A percentile compares a stretch with the other conserved stretches of the same genome.
phyloP scores from a whole-genome alignment of 768 basidiomycete genomes.

The Paxillus rubicundulus region DNA sequence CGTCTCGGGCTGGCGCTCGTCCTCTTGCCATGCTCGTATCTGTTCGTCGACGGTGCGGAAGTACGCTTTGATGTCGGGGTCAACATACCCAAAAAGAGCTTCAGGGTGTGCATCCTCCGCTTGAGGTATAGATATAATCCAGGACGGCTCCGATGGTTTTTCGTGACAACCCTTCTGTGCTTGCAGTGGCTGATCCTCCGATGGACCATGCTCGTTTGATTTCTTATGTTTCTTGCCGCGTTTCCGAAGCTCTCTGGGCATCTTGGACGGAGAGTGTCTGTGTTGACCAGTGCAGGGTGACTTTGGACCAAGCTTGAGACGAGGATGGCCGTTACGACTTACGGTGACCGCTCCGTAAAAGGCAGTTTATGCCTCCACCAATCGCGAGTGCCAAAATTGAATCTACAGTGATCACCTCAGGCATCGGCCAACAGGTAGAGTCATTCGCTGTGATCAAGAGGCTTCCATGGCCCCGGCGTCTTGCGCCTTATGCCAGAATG shows the following conservation, averaged over 20 bases:
- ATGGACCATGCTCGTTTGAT: constrained; percentile 23
- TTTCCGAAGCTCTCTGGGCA: constrained; percentile 77
- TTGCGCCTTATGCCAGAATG: constrained; percentile 73
- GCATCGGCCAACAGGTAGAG: too few relatives aligned
- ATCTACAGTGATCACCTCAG: too few relatives aligned
- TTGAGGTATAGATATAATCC: constrained; percentile 54
- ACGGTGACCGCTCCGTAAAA: too few relatives aligned
- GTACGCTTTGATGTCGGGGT: constrained; percentile 89
- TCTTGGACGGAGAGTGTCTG: constrained; percentile 23
- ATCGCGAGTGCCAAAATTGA: too few relatives aligned
- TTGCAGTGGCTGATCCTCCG: not conserved
- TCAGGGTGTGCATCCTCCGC: constrained; percentile 50
- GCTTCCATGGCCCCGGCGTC: constrained; percentile 69
- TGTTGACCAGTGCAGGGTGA: not conserved
- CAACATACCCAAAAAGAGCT: constrained; percentile 88
- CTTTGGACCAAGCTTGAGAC: too few relatives aligned
- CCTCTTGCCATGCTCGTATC: constrained; percentile 79
- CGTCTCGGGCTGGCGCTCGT: constrained; percentile 41
- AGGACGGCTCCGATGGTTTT: constrained; percentile 51
- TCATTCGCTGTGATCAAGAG: not conserved
- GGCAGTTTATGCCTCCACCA: too few relatives aligned
- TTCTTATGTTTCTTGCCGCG: constrained; percentile 76
- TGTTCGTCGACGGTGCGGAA: constrained; percentile 87
- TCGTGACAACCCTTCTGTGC: constrained; percentile 2
- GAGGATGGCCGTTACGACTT: too few relatives aligned